Evolutionary conservation across 139 green algal genomes (phyloP).

Genomic region (Micractinium sp.): DNA sequence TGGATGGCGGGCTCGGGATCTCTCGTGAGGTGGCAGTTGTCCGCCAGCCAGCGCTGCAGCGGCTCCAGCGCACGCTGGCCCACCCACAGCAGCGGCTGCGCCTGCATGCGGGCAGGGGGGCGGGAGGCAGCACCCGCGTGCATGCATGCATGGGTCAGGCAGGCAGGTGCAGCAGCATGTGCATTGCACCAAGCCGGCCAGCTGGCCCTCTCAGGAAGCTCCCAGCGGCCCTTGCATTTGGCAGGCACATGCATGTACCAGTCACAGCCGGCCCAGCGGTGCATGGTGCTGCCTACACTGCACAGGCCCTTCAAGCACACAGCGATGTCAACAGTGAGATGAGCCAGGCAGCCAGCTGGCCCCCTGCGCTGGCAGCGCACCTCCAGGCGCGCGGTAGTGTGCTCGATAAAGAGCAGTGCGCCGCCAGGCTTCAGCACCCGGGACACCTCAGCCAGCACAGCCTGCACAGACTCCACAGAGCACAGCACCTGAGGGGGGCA

Average conservation of each 20-base stretch:
- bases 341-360: too few species aligned
- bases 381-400: conserved; percentile 40
- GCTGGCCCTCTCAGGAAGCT: not conserved
- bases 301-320: too few species aligned
- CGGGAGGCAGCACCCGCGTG: not conserved
- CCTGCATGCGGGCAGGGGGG: not conserved
- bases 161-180: too few species aligned
- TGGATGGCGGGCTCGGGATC: conserved; percentile 58
- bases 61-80: conserved; percentile 64
- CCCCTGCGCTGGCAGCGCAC: not conserved
- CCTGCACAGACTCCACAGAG: conserved; percentile 54
- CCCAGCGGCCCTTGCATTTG: not conserved
- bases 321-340: too few species aligned
- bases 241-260: not conserved
- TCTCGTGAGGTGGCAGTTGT: conserved; percentile 72
- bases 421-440: conserved; percentile 72
- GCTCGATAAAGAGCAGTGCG: conserved; percentile 72
- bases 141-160: not conserved
- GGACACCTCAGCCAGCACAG: conserved; percentile 54
- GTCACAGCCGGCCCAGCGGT: not conserved
- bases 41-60: conserved; percentile 69
- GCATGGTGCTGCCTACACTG: not conserved
- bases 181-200: not conserved
- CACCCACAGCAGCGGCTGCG: conserved; percentile 41
- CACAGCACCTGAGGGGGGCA: conserved; percentile 56